Conservation (phyloP, 2,329 filamentous ascomycete species). For the Fusarium foetens region DNA sequence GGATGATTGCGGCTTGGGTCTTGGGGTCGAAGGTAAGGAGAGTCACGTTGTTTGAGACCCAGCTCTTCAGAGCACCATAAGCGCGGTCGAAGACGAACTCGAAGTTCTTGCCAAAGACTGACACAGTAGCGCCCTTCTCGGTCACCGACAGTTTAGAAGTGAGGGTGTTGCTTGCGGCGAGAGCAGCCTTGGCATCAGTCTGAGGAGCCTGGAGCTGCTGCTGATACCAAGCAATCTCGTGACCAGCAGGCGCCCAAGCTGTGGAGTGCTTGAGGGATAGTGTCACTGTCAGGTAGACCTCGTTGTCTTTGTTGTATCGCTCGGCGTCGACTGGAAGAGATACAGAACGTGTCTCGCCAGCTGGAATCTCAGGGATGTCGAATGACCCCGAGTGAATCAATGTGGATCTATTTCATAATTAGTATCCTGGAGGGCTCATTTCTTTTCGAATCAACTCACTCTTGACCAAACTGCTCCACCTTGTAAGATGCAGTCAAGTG, state of each 20-base stretch:
- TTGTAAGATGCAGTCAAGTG: constrained; percentile 57
- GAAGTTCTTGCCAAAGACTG: constrained; percentile 45
- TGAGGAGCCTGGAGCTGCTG: constrained; percentile 48
- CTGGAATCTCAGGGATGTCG: constrained; percentile 53
- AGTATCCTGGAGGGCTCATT: neutral
- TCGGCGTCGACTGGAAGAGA: constrained; percentile 46
- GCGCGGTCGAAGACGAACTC: constrained; percentile 57
- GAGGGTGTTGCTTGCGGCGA: constrained; percentile 1
- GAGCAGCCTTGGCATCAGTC: neutral
- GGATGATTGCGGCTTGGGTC: constrained; percentile 52
- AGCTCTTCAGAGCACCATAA: constrained; percentile 55
- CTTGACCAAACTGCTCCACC: constrained; percentile 54
- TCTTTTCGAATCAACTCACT: constrained; percentile 46
- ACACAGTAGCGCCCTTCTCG: constrained; percentile 5
- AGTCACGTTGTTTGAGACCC: constrained; percentile 50
- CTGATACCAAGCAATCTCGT: constrained; percentile 67
- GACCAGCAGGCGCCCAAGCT: constrained; percentile 62
- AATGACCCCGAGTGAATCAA: constrained; percentile 51
- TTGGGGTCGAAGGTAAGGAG: constrained; percentile 52
- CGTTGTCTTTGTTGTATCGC: constrained; percentile 46
- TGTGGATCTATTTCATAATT: constrained; percentile 5
- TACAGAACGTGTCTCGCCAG: constrained; percentile 51
- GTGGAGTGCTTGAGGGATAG: constrained; percentile 56
- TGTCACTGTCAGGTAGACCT: constrained; percentile 58
- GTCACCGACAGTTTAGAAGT: constrained; percentile 40